Conservation (phyloP, 805 yeast species). For the Nakazawaea wyomingensis region DNA sequence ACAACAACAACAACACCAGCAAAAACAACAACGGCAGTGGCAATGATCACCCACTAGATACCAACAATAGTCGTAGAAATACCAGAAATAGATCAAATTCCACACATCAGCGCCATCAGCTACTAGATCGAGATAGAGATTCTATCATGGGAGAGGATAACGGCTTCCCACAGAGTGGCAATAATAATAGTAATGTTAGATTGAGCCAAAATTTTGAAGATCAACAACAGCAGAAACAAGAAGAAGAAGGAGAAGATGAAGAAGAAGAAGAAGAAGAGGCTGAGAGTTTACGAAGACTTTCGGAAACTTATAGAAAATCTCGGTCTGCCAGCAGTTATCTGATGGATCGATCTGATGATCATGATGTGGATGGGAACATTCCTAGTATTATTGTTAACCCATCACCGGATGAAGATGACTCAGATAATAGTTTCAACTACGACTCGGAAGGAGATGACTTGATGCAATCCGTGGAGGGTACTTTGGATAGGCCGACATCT, state of each 20-base stretch:
- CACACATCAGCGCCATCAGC: slow-evolving; percentile 1
- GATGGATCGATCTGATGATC: slow-evolving; percentile 12
- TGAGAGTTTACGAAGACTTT: slow-evolving; percentile 28
- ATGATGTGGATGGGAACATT: slow-evolving; percentile 3
- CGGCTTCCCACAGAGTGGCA: slow-evolving; percentile 20
- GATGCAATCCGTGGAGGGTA: slow-evolving; percentile 12
- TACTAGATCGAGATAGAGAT: slow-evolving; percentile 10
- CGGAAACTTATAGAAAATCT: slow-evolving; percentile 19
- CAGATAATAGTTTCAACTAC: slow-evolving; percentile 11
- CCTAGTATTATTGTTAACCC: slow-evolving; percentile 9
- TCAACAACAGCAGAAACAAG: slow-evolving; percentile 12
- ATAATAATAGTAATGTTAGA: no score
- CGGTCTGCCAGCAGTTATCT: slow-evolving; percentile 12
- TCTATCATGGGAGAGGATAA: slow-evolving; percentile 19
- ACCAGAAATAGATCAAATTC: neutral
- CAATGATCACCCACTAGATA: neutral
- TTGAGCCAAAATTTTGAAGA: no score
- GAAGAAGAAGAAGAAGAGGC: slow-evolving; percentile 24
- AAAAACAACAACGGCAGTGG: neutral
- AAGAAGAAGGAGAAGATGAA: slow-evolving; percentile 14
- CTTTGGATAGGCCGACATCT: neutral
- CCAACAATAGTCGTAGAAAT: neutral
- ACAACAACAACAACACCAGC: neutral
- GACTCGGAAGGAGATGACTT: slow-evolving; percentile 11
- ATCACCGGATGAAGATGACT: slow-evolving; percentile 12